These are phyloP conservation scores for Ochromonas danica DNA, from an alignment of 108 stramenopile species.

Conservation along the genomic window DNA sequence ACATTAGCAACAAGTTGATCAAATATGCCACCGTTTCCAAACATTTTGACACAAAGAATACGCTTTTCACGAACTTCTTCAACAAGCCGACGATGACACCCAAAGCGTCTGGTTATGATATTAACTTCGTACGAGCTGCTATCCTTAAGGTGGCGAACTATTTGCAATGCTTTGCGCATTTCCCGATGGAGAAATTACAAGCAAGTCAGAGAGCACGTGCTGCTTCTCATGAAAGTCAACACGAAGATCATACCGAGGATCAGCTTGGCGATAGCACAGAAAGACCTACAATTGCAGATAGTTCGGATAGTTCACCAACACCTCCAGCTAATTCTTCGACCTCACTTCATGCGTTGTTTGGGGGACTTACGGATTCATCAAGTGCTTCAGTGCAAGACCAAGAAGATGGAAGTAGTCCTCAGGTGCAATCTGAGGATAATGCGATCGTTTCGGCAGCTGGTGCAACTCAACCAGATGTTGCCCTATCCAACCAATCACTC, in stretches of 20 bases:
- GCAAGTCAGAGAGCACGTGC: neutral
- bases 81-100: too few species aligned
- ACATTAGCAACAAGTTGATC: neutral
- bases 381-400: neutral
- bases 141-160: neutral
- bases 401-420: neutral
- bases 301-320: too few species aligned
- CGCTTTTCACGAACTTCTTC: too few species aligned
- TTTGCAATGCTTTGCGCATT: neutral
- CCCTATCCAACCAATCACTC: too few species aligned
- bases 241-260: too few species aligned
- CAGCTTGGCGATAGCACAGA: neutral
- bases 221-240: too few species aligned
- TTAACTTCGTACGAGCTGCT: neutral
- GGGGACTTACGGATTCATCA: neutral
- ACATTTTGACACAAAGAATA: too few species aligned
- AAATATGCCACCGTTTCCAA: neutral
- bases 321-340: too few species aligned
- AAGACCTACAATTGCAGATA: neutral
- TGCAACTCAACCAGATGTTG: neutral
- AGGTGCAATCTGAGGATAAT: neutral
- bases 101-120: too few species aligned
- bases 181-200: neutral
- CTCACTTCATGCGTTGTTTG: neutral
- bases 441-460: too few species aligned